A percentile compares a stretch with the other conserved stretches of the same genome.
These are phyloP conservation scores for Cubamyces sp. DNA, from an alignment of 768 basidiomycete genomes.

Conservation along the genomic window DNA sequence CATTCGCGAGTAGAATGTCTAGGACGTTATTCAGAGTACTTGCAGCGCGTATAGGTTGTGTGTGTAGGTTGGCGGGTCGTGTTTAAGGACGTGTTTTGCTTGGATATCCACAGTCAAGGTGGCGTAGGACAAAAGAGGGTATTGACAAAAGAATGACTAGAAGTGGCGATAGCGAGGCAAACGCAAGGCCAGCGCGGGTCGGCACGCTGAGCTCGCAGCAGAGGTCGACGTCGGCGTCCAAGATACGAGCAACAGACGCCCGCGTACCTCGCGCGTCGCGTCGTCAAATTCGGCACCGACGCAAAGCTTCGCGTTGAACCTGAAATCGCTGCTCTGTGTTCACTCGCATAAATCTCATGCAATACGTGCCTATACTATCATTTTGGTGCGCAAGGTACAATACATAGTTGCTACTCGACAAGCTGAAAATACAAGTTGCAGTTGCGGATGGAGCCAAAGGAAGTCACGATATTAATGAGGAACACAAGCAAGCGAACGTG, in stretches of 20 bases:
- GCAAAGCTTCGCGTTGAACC: not conserved
- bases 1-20: not conserved
- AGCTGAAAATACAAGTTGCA: conserved; percentile 15
- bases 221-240: conserved; percentile 10
- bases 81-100: not conserved
- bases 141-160: conserved; percentile 10
- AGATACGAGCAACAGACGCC: not conserved
- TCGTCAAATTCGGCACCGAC: conserved; percentile 5
- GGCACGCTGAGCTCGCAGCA: not conserved
- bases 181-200: conserved; percentile 15
- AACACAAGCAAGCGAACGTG: conserved; percentile 1
- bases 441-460: not conserved
- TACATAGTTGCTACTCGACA: conserved; percentile 25
- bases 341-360: not conserved
- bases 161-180: conserved; percentile 18
- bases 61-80: not conserved
- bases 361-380: not conserved
- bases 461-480: not conserved
- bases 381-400: conserved; percentile 12
- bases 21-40: not conserved
- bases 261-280: not conserved
- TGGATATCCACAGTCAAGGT: not conserved
- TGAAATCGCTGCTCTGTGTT: not conserved
- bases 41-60: not conserved
- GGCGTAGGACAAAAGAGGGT: not conserved